Base-by-base conservation (phyloP, 129 eudicot genomes). In the Apium graveolens region DNA sequence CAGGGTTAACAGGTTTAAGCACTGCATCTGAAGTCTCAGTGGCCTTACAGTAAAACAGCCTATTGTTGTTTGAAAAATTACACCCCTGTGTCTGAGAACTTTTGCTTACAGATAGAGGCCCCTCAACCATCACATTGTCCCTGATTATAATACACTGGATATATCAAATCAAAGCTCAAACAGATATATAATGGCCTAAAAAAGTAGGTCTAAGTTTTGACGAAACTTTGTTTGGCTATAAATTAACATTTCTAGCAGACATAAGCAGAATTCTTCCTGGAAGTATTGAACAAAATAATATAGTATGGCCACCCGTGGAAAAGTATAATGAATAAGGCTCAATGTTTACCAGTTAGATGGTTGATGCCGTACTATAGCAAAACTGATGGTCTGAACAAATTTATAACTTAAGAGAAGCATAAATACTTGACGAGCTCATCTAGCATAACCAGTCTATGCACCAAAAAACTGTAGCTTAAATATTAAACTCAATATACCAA, bases 101-200 rank as follows among this genome's bases (percentile, higher is more conserved):
- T 76, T 63, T 80, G 78, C 83, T 82, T 76, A 51, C 81, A 79
- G 82, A 80, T 60, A 73, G 62, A 81, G 81, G 74, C 51, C 80
- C 88, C 66, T 86, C 91, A 78, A 87, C 66, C 78, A 84, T 80
- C 87, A 91, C 83, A 87, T 90, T 90, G 84, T 91, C 96, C 97
- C 98, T 94, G 97, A 83, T 81, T 89, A 88, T 80, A 89, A 88
- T 82, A 89, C 89, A 93, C 95, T 87, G 91, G 89, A 87, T 77
- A 83, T 84, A 93, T 93, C 92, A 89, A 94, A 84, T 84, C 85
- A 88, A 85, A 86, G 92, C 75, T 84, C 84, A 91, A 83, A 89
- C 80, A 78, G 76, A 81, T 68, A 73, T 78, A 71, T 76, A 57
- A 46, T 78, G 63, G 76, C 86, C 75, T 16, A 41, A 26, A 14